Evolutionary conservation across 2,329 filamentous ascomycete species (phyloP), one percentile per base, ranked within the genome.

Genomic region (Clonostachys solani): DNA sequence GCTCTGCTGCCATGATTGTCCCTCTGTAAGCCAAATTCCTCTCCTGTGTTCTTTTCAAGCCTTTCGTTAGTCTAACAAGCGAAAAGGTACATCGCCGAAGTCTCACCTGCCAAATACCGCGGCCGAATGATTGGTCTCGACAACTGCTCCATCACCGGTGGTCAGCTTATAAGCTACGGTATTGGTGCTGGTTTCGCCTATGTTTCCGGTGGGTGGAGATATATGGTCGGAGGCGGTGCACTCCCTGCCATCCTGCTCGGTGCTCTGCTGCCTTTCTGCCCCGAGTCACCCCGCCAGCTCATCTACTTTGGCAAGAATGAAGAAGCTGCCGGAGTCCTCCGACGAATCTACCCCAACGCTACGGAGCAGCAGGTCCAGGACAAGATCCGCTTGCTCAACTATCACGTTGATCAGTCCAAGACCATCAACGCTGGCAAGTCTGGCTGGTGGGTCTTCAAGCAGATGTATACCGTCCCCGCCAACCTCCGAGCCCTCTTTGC

Each of bases 401-500:
- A 29, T 10, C 23, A 29, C 23, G 23, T 29, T 9, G 23, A 29
- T 29, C 23, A 29, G 23, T 29, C 23, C 23, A 29, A 29, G 23
- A 10, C 23, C 23, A 29, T 29, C 23, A 29, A 29, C 23, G 47
- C 42, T 13, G 46, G 49, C 17, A 55, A 52, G 33, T 50, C 54
- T 19, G n/a, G 38, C 8, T 46, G 44, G 44, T 46, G 36, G 35
- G 35, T 33, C 12, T 40, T 56, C 6, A 47, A 46, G 33, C 54
- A 50, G 45, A 60, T 74, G 8, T 63, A 67, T 49, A 59, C 52
- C 3, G 59, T 61, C 6, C 62, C 62, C 0, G 50, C 58, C 8
- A 71, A 69, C 33, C 59, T 65, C 13, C 64, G 71, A 16, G 69
- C 71, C 1, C 55, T 72, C 6, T 53, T 73, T 33, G 57, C 60